phyloP scores from a whole-genome alignment of 2,329 filamentous ascomycete genomes.

The Colletotrichum sp. region DNA sequence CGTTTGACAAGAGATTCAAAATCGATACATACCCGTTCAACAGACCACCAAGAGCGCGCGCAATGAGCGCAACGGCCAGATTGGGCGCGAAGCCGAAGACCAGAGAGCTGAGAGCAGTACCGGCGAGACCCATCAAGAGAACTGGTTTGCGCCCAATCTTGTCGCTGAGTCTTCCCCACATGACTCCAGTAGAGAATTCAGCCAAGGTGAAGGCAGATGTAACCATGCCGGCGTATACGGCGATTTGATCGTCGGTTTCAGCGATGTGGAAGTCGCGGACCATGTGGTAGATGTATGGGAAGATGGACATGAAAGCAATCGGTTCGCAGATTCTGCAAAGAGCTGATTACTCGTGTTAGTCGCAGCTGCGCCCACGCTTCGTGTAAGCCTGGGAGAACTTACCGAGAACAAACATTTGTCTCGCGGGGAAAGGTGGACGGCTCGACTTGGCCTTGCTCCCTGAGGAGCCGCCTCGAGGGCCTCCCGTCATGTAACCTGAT shows the following conservation, averaged over 20 bases:
- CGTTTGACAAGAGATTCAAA: not conserved
- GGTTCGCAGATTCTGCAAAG: slow-evolving; percentile 97
- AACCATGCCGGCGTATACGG: slow-evolving; percentile 93
- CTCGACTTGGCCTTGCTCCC: not conserved
- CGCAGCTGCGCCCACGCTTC: not conserved
- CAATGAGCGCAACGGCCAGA: slow-evolving; percentile 82
- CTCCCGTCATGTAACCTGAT: slow-evolving; percentile 19
- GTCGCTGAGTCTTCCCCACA: slow-evolving; percentile 95
- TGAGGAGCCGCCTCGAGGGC: slow-evolving; percentile 6
- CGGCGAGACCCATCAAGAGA: slow-evolving; percentile 84
- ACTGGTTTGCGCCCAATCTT: slow-evolving; percentile 92
- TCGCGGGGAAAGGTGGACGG: slow-evolving; percentile 38
- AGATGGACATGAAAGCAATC: slow-evolving; percentile 99
- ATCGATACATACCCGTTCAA: slow-evolving; percentile 79
- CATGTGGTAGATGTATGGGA: slow-evolving; percentile 99
- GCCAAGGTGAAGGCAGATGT: slow-evolving; percentile 96
- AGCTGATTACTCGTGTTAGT: slow-evolving; percentile 53
- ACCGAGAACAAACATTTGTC: slow-evolving; percentile 59
- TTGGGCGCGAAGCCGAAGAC: slow-evolving; percentile 90
- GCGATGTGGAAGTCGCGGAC: slow-evolving; percentile 89
- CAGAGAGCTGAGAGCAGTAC: slow-evolving; percentile 91
- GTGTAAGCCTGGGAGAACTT: slow-evolving; percentile 26
- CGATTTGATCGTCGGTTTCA: slow-evolving; percentile 78
- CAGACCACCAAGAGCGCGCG: slow-evolving; percentile 86
- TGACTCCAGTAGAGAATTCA: slow-evolving; percentile 89